These are phyloP conservation scores for Tuber umbilicatum DNA, from an alignment of 495 filamentous ascomycete species.

Conservation along the genomic window DNA sequence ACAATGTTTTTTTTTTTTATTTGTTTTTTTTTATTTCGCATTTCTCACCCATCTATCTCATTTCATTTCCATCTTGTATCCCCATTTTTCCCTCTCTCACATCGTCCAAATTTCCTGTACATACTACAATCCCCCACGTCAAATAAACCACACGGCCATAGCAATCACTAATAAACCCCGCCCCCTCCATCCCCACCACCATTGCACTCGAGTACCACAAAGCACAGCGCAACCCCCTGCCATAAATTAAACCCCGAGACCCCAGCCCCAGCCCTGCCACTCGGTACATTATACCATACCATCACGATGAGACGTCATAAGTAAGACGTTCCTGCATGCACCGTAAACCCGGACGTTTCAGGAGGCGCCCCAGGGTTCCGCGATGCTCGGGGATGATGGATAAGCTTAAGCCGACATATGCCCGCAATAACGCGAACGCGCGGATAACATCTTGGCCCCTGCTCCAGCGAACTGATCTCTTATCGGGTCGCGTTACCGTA, in stretches of 20 bases:
- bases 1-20: constrained; percentile 11
- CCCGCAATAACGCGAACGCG: neutral
- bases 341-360: neutral
- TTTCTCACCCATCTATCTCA: neutral
- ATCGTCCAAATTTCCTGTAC: neutral
- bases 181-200: neutral
- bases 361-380: neutral
- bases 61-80: neutral
- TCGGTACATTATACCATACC: too few relatives aligned
- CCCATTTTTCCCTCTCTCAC: neutral
- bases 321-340: neutral
- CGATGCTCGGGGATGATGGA: too few relatives aligned
- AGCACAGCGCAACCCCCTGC: neutral
- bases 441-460: neutral
- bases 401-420: too few relatives aligned
- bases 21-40: neutral
- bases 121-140: neutral
- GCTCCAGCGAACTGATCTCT: neutral
- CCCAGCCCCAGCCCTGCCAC: neutral
- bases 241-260: neutral
- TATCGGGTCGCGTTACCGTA: too few relatives aligned
- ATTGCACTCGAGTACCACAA: neutral
- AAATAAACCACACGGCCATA: neutral
- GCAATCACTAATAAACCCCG: neutral
- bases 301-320: neutral